These are phyloP conservation scores for Sphagnum contortum DNA, from an alignment of 225 moss, liverwort and hornwort species.

Conservation along the genomic window DNA sequence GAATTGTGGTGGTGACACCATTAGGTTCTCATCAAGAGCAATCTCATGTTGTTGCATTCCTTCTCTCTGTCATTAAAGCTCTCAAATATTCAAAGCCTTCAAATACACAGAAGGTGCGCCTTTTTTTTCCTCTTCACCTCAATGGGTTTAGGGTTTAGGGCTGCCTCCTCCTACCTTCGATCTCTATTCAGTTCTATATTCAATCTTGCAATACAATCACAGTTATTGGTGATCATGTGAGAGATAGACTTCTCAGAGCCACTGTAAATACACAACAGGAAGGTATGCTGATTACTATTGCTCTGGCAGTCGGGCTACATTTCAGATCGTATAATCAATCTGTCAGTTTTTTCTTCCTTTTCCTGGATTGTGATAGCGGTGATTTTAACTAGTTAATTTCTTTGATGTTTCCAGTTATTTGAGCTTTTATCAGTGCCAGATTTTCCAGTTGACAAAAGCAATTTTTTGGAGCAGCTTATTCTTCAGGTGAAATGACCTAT, in stretches of 20 bases:
- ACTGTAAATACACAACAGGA: too few species aligned
- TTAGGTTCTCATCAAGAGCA: slow-evolving; percentile 73
- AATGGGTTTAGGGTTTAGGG: too few species aligned
- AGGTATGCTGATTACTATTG: too few species aligned
- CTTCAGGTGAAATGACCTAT: slow-evolving; percentile 44
- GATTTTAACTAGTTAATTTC: too few species aligned
- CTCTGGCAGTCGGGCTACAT: too few species aligned
- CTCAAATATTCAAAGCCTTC: slow-evolving; percentile 74
- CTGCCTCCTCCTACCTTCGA: too few species aligned
- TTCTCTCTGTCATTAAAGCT: slow-evolving; percentile 77
- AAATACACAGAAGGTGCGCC: slow-evolving; percentile 66
- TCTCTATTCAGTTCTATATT: too few species aligned
- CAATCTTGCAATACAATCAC: neutral
- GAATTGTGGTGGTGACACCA: slow-evolving; percentile 49
- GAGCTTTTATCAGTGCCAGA: slow-evolving; percentile 92
- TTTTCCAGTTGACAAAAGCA: slow-evolving; percentile 90
- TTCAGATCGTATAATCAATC: too few species aligned
- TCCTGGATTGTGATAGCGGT: too few species aligned
- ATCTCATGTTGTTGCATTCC: slow-evolving; percentile 66
- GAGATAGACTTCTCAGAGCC: too few species aligned
- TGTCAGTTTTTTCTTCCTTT: too few species aligned
- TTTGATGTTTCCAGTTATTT: slow-evolving; percentile 56
- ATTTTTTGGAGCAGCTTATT: slow-evolving; percentile 95
- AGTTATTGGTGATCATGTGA: neutral
- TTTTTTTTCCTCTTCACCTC: neutral